Evolutionary conservation across 768 basidiomycete genomes (phyloP).

Genomic region (Psilocybe azurescens): DNA sequence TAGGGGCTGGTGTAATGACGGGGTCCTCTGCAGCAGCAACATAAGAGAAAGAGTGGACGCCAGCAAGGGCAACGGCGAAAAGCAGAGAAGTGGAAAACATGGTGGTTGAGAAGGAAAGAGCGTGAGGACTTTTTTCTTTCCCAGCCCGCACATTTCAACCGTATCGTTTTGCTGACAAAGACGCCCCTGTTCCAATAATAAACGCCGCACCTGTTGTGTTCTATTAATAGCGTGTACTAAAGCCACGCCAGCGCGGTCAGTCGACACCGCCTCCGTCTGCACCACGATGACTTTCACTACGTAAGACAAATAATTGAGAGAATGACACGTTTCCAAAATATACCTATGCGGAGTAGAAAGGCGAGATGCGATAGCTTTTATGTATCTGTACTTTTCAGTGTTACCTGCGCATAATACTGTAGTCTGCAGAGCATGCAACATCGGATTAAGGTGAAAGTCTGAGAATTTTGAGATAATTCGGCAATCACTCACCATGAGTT

Average conservation of each 20-base stretch:
- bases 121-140: neutral
- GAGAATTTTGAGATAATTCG: too few relatives aligned
- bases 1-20: constrained; percentile 18
- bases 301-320: too few relatives aligned
- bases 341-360: too few relatives aligned
- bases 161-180: neutral
- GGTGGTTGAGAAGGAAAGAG: constrained; percentile 12
- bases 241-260: neutral
- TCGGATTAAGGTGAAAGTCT: too few relatives aligned
- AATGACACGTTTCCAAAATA: too few relatives aligned
- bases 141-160: neutral
- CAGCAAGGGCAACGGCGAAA: constrained; percentile 16
- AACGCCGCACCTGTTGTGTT: neutral
- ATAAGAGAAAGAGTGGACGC: constrained; percentile 20
- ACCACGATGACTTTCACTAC: too few relatives aligned
- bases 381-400: too few relatives aligned
- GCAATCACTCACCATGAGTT: too few relatives aligned
- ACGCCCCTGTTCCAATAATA: neutral
- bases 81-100: constrained; percentile 17
- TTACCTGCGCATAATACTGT: too few relatives aligned
- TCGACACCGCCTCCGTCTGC: neutral
- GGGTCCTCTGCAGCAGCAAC: constrained; percentile 18
- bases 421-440: too few relatives aligned
- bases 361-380: too few relatives aligned
- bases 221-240: neutral